These are phyloP conservation scores for Colletotrichum somersetense DNA, from an alignment of 2,329 filamentous ascomycete genomes.

Conservation along the genomic window DNA sequence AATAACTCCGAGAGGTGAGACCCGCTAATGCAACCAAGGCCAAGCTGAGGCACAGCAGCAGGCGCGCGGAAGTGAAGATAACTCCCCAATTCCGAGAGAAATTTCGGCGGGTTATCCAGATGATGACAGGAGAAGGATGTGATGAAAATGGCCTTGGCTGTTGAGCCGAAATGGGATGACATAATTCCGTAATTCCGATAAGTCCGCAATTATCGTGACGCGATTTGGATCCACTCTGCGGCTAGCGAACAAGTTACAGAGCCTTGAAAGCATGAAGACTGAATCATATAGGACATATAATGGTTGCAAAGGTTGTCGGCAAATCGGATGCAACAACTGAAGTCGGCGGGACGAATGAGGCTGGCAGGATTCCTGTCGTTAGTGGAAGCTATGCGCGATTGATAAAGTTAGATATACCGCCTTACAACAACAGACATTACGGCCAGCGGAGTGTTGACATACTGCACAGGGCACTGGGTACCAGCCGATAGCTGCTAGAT, in stretches of 20 bases:
- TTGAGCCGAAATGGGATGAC: background rate
- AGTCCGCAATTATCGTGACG: constrained; percentile 4
- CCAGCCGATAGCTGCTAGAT: too few relatives aligned
- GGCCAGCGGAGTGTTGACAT: too few relatives aligned
- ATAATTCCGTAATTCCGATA: constrained; percentile 32
- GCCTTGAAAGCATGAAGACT: background rate
- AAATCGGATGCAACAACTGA: background rate
- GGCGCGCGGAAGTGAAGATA: constrained; percentile 12
- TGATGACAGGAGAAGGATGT: constrained; percentile 2
- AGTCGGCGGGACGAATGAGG: background rate
- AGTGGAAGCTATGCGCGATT: too few relatives aligned
- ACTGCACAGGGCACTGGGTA: too few relatives aligned
- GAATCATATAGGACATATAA: background rate
- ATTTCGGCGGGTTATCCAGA: background rate
- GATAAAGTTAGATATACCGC: too few relatives aligned
- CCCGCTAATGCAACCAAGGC: background rate
- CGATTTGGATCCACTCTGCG: constrained; percentile 3
- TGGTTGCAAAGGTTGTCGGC: background rate
- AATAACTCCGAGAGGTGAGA: constrained; percentile 13
- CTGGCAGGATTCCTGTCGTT: too few relatives aligned
- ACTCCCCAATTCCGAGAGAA: constrained; percentile 33
- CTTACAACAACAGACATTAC: too few relatives aligned
- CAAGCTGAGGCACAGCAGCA: background rate
- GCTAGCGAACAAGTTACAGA: background rate
- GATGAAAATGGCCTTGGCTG: background rate